Conservation (phyloP, 768 basidiomycete genomes). For the Galerina marginata region DNA sequence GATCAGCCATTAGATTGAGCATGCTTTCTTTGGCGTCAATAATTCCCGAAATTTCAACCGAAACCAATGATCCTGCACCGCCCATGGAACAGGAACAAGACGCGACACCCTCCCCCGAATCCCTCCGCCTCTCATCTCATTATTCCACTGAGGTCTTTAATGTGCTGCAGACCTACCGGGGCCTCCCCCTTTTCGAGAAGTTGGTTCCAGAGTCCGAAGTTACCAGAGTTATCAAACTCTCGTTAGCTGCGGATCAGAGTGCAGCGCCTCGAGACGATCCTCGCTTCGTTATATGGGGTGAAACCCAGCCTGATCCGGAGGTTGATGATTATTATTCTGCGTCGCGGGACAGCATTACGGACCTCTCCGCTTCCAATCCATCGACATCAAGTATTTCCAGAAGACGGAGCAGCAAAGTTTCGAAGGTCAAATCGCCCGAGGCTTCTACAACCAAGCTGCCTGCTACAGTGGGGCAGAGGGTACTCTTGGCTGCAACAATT, state of each 20-base stretch:
- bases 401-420: constrained; percentile 37
- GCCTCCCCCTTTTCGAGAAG: constrained; percentile 74
- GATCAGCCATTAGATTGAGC: constrained; percentile 36
- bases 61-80: not conserved
- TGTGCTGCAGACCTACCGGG: constrained; percentile 79
- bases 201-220: constrained; percentile 57
- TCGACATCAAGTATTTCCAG: constrained; percentile 39
- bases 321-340: constrained; percentile 35
- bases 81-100: constrained; percentile 13
- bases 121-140: constrained; percentile 54
- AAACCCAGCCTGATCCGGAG: constrained; percentile 43
- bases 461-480: constrained; percentile 38
- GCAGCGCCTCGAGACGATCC: constrained; percentile 86
- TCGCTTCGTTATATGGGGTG: constrained; percentile 91
- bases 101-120: constrained; percentile 47
- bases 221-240: constrained; percentile 76
- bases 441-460: constrained; percentile 26
- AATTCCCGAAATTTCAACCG: constrained; percentile 1
- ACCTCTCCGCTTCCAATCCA: constrained; percentile 30
- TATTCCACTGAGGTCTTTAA: constrained; percentile 83
- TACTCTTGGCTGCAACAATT: constrained; percentile 89
- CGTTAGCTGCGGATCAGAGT: constrained; percentile 65
- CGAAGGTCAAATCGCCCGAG: constrained; percentile 38
- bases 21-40: constrained; percentile 13
- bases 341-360: constrained; percentile 41